These are phyloP conservation scores for Pleurotus djamor DNA, from an alignment of 768 basidiomycete species.

Conservation along the genomic window DNA sequence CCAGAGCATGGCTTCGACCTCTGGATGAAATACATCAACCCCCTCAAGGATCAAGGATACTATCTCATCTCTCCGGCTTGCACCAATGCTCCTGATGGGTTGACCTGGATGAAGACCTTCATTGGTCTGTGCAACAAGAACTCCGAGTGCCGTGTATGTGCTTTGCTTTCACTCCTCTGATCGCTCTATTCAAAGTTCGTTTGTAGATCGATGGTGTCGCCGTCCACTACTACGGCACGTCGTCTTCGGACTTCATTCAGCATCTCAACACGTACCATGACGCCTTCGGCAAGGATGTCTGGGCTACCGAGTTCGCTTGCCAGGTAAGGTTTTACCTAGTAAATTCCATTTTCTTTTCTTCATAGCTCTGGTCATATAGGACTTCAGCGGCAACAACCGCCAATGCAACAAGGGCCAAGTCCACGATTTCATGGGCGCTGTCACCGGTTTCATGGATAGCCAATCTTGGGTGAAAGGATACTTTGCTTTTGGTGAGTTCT, in stretches of 20 bases:
- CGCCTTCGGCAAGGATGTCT: constrained; percentile 42
- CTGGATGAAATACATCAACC: constrained; percentile 63
- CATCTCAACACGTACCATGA: constrained; percentile 48
- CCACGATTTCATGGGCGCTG: constrained; percentile 35
- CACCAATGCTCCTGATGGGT: constrained; percentile 57
- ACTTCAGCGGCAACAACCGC: constrained; percentile 42
- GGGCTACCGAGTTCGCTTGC: constrained; percentile 74
- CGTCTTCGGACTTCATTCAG: constrained; percentile 41
- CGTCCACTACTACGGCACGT: constrained; percentile 69
- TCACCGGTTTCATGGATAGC: constrained; percentile 32
- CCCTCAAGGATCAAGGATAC: constrained; percentile 56
- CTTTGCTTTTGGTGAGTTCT: constrained; percentile 60
- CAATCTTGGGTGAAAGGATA: constrained; percentile 33
- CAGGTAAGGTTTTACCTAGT: constrained; percentile 31
- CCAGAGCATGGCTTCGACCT: constrained; percentile 46
- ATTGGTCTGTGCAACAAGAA: constrained; percentile 50
- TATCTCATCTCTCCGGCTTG: constrained; percentile 62
- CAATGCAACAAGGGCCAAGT: constrained; percentile 34
- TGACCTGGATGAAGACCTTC: constrained; percentile 65
- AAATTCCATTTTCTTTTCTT: not conserved
- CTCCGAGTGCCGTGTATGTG: constrained; percentile 33
- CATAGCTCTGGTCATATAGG: constrained; percentile 24
- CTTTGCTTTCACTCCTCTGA: not conserved
- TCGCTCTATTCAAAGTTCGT: not conserved
- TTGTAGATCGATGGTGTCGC: constrained; percentile 53